Evolutionary conservation across 2,329 filamentous ascomycete genomes (phyloP).

Genomic region (Aspergillus unguis): DNA sequence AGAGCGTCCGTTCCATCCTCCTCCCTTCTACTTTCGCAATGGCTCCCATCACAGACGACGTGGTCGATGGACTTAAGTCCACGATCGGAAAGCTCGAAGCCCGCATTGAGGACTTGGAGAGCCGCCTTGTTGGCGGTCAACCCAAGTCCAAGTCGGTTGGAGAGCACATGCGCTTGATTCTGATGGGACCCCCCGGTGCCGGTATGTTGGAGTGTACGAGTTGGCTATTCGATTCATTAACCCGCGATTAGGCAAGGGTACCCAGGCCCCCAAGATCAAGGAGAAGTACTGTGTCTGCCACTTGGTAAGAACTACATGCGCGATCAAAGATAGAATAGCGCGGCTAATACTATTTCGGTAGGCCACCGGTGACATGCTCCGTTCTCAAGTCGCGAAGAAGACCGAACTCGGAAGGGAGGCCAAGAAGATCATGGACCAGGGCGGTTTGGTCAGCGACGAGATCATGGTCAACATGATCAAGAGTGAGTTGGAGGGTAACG

Average conservation of each 20-base stretch:
- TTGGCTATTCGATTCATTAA: conserved; percentile 13
- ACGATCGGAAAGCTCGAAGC: conserved; percentile 79
- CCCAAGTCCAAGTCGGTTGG: conserved; percentile 50
- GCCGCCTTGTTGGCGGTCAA: conserved; percentile 59
- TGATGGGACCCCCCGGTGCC: conserved; percentile 96
- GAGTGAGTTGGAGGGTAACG: conserved; percentile 89
- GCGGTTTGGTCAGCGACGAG: conserved; percentile 94
- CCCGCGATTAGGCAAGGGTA: conserved; percentile 78
- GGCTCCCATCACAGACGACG: conserved; percentile 81
- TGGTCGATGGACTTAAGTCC: conserved; percentile 76
- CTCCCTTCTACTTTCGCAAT: conserved; percentile 53
- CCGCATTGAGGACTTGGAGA: conserved; percentile 81
- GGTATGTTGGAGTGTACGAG: conserved; percentile 55
- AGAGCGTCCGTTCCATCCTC: conserved; percentile 19
- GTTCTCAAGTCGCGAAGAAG: conserved; percentile 97
- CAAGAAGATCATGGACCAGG: conserved; percentile 99
- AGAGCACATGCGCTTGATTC: conserved; percentile 84
- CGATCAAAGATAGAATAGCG: not conserved
- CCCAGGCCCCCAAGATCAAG: conserved; percentile 96
- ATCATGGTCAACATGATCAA: conserved; percentile 99
- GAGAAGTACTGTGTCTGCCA: conserved; percentile 97
- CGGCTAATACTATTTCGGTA: conserved; percentile 36
- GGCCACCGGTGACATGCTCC: conserved; percentile 99
- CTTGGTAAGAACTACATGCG: conserved; percentile 60
- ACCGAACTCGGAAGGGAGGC: conserved; percentile 89